phyloP scores from a whole-genome alignment of 192 early-diverging fungal species.

The Funneliformis geosporum region DNA sequence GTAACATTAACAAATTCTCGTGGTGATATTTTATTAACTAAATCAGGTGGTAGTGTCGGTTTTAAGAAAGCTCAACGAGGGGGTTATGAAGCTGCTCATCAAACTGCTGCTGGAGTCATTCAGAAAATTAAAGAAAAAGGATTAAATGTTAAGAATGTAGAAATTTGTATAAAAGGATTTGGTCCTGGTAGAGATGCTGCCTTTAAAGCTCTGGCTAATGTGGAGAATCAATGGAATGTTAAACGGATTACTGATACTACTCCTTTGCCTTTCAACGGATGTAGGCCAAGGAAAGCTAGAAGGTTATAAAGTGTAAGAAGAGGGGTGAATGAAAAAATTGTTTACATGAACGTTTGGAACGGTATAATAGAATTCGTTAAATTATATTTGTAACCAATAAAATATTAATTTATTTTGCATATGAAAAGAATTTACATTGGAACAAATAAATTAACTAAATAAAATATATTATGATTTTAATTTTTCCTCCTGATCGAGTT shows the following conservation, averaged over 20 bases:
- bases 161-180: conserved; percentile 87
- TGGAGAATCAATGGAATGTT: conserved; percentile 71
- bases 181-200: conserved; percentile 90
- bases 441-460: too few relatives aligned
- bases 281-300: conserved; percentile 85
- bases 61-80: conserved; percentile 88
- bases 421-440: too few relatives aligned
- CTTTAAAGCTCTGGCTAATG: conserved; percentile 77
- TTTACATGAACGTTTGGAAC: too few relatives aligned
- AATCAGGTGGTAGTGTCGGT: conserved; percentile 80
- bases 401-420: neutral
- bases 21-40: conserved; percentile 69
- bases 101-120: conserved; percentile 74
- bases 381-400: too few relatives aligned
- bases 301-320: conserved; percentile 62
- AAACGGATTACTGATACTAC: conserved; percentile 83
- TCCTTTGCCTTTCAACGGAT: conserved; percentile 89
- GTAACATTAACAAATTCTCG: conserved; percentile 72
- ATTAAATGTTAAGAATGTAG: conserved; percentile 62
- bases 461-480: too few relatives aligned
- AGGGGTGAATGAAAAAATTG: neutral
- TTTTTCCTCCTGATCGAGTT: neutral
- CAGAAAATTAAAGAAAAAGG: conserved; percentile 68
- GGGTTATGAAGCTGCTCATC: conserved; percentile 90
- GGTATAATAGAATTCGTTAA: too few relatives aligned